These are phyloP conservation scores for Phytopythium kandeliae DNA, from an alignment of 352 stramenopile species.

Conservation along the genomic window DNA sequence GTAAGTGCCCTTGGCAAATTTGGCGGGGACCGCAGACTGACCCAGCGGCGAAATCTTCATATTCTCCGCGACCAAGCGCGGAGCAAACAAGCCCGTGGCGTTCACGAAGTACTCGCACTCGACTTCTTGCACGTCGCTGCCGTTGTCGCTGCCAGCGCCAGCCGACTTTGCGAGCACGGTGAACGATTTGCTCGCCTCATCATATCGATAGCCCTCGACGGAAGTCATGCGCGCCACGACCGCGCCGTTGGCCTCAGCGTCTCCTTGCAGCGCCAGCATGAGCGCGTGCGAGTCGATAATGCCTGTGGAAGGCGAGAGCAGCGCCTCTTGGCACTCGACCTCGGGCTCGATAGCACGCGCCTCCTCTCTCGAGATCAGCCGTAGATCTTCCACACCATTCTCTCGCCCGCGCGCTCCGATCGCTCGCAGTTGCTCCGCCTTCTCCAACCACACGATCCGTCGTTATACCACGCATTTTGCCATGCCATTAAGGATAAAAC, in stretches of 20 bases:
- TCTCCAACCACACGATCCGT: neutral
- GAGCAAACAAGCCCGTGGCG: conserved; percentile 82
- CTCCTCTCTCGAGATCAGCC: conserved; percentile 36
- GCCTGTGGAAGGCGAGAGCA: conserved; percentile 94
- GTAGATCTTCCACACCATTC: conserved; percentile 62
- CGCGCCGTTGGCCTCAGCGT: conserved; percentile 87
- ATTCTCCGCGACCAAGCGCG: conserved; percentile 32
- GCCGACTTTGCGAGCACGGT: conserved; percentile 31
- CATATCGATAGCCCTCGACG: conserved; percentile 42
- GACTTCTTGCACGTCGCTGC: conserved; percentile 41
- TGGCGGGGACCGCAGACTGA: conserved; percentile 34
- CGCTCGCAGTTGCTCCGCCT: conserved; percentile 33
- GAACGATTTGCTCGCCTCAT: conserved; percentile 23
- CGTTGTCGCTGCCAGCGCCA: conserved; percentile 10
- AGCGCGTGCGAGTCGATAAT: conserved; percentile 94
- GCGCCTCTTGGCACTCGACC: conserved; percentile 56
- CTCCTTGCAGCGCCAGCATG: conserved; percentile 87
- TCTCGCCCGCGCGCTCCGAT: conserved; percentile 26
- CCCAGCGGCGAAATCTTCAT: conserved; percentile 1
- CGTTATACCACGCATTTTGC: too few species aligned
- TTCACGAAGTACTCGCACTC: conserved; percentile 92
- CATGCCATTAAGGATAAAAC: neutral
- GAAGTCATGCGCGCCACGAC: conserved; percentile 67
- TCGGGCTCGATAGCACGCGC: conserved; percentile 43
- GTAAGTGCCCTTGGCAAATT: conserved; percentile 96